Conservation (phyloP, 169 alveolate genomes). For the Eimeria zaria region DNA sequence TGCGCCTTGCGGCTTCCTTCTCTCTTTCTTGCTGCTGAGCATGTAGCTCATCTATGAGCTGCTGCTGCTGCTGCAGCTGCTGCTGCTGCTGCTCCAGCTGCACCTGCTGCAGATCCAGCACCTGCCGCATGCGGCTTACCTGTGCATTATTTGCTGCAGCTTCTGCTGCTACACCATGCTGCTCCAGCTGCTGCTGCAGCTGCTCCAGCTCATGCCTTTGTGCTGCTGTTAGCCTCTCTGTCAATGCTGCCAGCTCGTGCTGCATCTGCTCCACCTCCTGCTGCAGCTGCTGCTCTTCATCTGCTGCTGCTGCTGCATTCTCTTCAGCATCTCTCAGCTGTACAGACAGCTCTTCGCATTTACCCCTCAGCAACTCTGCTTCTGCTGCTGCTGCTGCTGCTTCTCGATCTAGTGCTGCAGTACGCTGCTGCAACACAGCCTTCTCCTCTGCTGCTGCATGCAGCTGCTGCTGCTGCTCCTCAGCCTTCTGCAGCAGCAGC, state of each 20-base stretch:
- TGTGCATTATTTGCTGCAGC: not conserved
- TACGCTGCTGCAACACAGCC: slow-evolving; percentile 18
- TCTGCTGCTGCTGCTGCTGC: slow-evolving; percentile 37
- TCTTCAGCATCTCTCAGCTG: slow-evolving; percentile 67
- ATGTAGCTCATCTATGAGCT: slow-evolving; percentile 31
- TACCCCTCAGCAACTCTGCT: not conserved
- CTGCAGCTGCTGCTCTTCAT: slow-evolving; percentile 69
- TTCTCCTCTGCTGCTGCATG: slow-evolving; percentile 34
- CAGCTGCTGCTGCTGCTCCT: slow-evolving; percentile 77
- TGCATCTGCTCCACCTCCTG: slow-evolving; percentile 64
- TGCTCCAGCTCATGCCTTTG: slow-evolving; percentile 37
- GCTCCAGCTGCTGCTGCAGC: slow-evolving; percentile 76
- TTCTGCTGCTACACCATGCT: slow-evolving; percentile 33
- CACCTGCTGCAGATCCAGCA: slow-evolving; percentile 45
- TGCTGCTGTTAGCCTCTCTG: slow-evolving; percentile 9
- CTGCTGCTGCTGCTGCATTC: slow-evolving; percentile 68
- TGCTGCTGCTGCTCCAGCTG: slow-evolving; percentile 73
- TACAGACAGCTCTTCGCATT: slow-evolving; percentile 48
- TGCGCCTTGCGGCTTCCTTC: not conserved
- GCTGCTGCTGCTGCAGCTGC: slow-evolving; percentile 74
- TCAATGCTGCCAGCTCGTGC: slow-evolving; percentile 28
- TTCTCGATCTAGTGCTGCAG: not conserved
- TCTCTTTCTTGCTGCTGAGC: not conserved
- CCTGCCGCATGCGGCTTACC: slow-evolving; percentile 29
- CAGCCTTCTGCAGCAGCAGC: slow-evolving; percentile 67